Evolutionary conservation across 352 stramenopile species (phyloP).

Genomic region (Pythium scleroteichum): DNA sequence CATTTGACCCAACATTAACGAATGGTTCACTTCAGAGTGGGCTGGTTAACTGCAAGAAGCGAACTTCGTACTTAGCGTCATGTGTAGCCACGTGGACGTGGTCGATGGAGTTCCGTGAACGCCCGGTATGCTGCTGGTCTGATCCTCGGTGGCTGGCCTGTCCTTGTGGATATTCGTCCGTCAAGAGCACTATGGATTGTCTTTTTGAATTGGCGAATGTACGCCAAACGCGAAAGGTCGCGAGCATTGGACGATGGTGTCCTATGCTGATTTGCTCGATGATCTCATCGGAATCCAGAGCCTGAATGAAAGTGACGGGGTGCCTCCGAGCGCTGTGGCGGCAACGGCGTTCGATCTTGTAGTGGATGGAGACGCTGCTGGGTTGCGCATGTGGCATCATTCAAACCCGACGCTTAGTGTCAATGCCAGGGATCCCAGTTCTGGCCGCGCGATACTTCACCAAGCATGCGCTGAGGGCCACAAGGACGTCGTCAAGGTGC

Average conservation of each 20-base stretch:
- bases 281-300: conserved; percentile 39
- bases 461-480: conserved; percentile 56
- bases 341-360: conserved; percentile 34
- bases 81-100: background rate
- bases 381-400: conserved; percentile 28
- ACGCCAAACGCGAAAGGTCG: no score
- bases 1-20: conserved; percentile 2
- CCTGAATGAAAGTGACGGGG: background rate
- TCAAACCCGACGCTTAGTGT: conserved; percentile 26
- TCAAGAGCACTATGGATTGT: no score
- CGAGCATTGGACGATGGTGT: conserved; percentile 22
- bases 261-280: conserved; percentile 44
- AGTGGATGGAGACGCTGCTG: conserved; percentile 31
- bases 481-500: conserved; percentile 52
- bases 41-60: background rate
- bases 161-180: no score
- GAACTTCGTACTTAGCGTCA: conserved; percentile 14
- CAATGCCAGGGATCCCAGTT: conserved; percentile 38
- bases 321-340: conserved; percentile 1
- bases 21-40: background rate
- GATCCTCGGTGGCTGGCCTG: no score
- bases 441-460: conserved; percentile 59
- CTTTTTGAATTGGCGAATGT: no score
- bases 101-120: no score
- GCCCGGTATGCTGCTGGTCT: no score